These are phyloP conservation scores for Barbatosphaeria neglecta DNA, from an alignment of 495 filamentous ascomycete genomes.

Conservation along the genomic window DNA sequence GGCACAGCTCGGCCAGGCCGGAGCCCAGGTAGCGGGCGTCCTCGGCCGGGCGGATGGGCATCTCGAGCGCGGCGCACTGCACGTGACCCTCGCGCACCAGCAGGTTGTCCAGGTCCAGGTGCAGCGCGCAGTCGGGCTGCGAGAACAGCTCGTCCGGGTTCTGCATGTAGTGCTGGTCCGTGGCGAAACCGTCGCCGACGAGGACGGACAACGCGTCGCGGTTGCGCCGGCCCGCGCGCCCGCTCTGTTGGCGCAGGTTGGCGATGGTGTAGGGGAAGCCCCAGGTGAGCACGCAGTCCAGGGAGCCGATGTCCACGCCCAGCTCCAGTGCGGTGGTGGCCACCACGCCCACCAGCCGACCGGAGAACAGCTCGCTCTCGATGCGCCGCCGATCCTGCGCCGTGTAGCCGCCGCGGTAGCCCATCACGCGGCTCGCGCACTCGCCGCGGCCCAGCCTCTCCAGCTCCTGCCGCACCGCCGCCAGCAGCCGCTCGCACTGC, in stretches of 20 bases:
- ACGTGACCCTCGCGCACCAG: conserved; percentile 87
- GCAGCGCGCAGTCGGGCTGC: conserved; percentile 75
- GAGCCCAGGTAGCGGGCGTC: conserved; percentile 73
- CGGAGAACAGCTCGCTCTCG: conserved; percentile 95
- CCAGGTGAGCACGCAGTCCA: conserved; percentile 88
- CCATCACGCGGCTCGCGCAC: conserved; percentile 73
- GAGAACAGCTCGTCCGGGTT: conserved; percentile 97
- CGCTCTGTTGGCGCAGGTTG: conserved; percentile 89
- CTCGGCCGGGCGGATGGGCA: conserved; percentile 70
- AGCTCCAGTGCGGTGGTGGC: conserved; percentile 89
- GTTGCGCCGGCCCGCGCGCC: conserved; percentile 82
- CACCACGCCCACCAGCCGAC: conserved; percentile 83
- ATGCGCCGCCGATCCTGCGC: conserved; percentile 85
- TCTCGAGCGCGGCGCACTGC: conserved; percentile 91
- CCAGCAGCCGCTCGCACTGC: conserved; percentile 75
- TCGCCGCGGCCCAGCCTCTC: conserved; percentile 58
- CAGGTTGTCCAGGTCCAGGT: conserved; percentile 83
- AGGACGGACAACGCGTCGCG: conserved; percentile 88
- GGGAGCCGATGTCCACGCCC: conserved; percentile 87
- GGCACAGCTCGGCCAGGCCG: conserved; percentile 59
- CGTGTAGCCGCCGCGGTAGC: conserved; percentile 92
- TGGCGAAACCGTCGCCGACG: conserved; percentile 83
- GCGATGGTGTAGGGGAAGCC: conserved; percentile 94
- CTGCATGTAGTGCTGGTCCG: conserved; percentile 93
- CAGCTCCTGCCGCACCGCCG: conserved; percentile 69